Conservation (phyloP, 257 asterid species). For the Orobanche coerulescens region DNA sequence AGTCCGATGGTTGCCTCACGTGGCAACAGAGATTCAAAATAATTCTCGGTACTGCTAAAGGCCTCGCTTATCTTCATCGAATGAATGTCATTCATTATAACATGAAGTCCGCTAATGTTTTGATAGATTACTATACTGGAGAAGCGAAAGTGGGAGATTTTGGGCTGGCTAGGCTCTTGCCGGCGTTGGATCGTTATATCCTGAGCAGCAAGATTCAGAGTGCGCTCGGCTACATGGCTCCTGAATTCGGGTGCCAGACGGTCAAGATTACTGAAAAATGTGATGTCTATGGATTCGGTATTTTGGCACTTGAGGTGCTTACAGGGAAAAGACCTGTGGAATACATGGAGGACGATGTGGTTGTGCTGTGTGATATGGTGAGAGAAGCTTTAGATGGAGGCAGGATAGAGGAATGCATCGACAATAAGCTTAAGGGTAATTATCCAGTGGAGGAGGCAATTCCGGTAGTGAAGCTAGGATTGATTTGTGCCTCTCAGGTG, state of each 20-base stretch:
- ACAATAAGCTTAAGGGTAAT: slow-evolving; percentile 39
- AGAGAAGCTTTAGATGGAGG: slow-evolving; percentile 69
- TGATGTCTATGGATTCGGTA: slow-evolving; percentile 79
- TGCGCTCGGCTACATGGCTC: slow-evolving; percentile 86
- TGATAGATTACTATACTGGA: slow-evolving; percentile 44
- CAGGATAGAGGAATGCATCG: slow-evolving; percentile 62
- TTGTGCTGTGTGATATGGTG: slow-evolving; percentile 69
- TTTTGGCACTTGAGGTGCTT: slow-evolving; percentile 52
- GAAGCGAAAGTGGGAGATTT: slow-evolving; percentile 70
- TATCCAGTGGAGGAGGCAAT: slow-evolving; percentile 64
- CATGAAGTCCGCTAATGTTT: slow-evolving; percentile 56
- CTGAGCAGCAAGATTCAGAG: slow-evolving; percentile 84
- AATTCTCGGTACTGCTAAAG: slow-evolving; percentile 58
- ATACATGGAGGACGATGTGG: slow-evolving; percentile 80
- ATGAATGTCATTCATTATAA: slow-evolving; percentile 58
- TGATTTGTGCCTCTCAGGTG: slow-evolving; percentile 80
- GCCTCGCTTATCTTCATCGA: slow-evolving; percentile 61
- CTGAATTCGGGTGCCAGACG: slow-evolving; percentile 75
- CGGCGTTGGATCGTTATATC: slow-evolving; percentile 52
- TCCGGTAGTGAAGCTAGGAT: slow-evolving; percentile 66
- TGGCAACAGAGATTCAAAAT: slow-evolving; percentile 67
- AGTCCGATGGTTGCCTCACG: slow-evolving; percentile 28
- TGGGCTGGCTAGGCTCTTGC: slow-evolving; percentile 62
- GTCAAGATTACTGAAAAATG: slow-evolving; percentile 82
- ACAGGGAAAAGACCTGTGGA: slow-evolving; percentile 78